Conservation (phyloP, 495 filamentous ascomycete species). For the Aspergillus hancockii region DNA sequence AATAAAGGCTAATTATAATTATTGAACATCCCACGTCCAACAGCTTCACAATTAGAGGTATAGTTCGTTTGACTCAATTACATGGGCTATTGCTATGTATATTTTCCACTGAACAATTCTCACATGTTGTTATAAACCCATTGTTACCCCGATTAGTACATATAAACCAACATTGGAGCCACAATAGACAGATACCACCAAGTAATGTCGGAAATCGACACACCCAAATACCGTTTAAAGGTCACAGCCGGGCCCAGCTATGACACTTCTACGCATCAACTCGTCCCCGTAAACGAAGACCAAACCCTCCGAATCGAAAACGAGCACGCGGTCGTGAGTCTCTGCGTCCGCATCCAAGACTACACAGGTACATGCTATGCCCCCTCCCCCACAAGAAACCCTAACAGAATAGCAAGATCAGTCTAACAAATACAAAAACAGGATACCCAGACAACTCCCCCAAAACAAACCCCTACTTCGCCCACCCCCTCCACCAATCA, state of each 20-base stretch:
- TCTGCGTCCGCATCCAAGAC: constrained; percentile 70
- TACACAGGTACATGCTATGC: constrained; percentile 47
- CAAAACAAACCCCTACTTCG: constrained; percentile 71
- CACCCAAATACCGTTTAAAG: constrained; percentile 37
- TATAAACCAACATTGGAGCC: too few relatives aligned
- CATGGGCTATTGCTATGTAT: too few relatives aligned
- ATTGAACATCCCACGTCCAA: too few relatives aligned
- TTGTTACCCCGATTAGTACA: too few relatives aligned
- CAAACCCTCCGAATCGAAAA: constrained; percentile 58
- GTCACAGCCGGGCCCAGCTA: constrained; percentile 70
- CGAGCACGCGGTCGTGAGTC: constrained; percentile 56
- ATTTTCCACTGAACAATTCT: too few relatives aligned
- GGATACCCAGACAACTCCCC: constrained; percentile 63
- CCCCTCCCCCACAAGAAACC: constrained; percentile 8
- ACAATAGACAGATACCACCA: not conserved
- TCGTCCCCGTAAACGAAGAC: constrained; percentile 70
- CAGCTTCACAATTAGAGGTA: too few relatives aligned
- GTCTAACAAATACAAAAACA: constrained; percentile 35
- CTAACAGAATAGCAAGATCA: constrained; percentile 10
- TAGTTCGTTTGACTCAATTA: too few relatives aligned
- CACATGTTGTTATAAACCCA: too few relatives aligned
- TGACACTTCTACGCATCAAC: constrained; percentile 61
- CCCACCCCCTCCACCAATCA: constrained; percentile 59
- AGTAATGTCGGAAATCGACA: constrained; percentile 6
- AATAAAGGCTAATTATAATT: too few relatives aligned